Evolutionary conservation across 2,329 filamentous ascomycete genomes (phyloP), one percentile per base, ranked within the genome.

Genomic region (Rhynchosporium secalis): DNA sequence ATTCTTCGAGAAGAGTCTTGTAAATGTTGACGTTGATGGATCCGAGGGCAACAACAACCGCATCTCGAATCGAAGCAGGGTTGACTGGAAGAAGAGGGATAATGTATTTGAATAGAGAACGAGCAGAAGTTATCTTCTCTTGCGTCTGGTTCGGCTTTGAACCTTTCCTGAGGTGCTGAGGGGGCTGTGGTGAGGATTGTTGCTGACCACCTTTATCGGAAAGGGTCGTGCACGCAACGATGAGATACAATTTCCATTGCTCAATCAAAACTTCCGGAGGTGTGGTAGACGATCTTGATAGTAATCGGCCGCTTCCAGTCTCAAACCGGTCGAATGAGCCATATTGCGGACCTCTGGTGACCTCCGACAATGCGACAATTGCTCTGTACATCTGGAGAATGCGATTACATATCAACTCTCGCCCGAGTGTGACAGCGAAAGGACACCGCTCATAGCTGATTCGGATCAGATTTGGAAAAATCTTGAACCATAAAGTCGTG

Each of bases 201-300:
- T 81, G 81, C 64, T 83, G 80, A 61, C 85, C 80, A 9, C 92
- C 92, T 9, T 91, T 85, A 68, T 95, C 95, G 43, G 91, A 93
- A 61, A 99, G 81, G 0, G 95, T 98, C 9, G 94, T 96, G 76
- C 96, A 99, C 9, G 94, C 95, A 78, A 99, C 97, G 60, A 97
- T 93, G 31, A 99, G 82, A 74, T 98, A 98, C 2, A 98, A 80
- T 76, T 97, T 98, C 94, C 94, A 99, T 74, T 99, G 95, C 75
- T 98, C 96, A 62, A 99, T 86, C 62, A 97, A 82, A 28, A 96
- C 86, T 70, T 96, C 92, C 0, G 93, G 90, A 20, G 92, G 89
- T 0, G 89, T 88, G 2, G 86, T 88, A 62, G 83, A 86, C 63
- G 83, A 84, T 72, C 86, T 80, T 68, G 78, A 68, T 9, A 72